Evolutionary conservation across 768 basidiomycete genomes (phyloP).

Genomic region (Serpula lacrymans): DNA sequence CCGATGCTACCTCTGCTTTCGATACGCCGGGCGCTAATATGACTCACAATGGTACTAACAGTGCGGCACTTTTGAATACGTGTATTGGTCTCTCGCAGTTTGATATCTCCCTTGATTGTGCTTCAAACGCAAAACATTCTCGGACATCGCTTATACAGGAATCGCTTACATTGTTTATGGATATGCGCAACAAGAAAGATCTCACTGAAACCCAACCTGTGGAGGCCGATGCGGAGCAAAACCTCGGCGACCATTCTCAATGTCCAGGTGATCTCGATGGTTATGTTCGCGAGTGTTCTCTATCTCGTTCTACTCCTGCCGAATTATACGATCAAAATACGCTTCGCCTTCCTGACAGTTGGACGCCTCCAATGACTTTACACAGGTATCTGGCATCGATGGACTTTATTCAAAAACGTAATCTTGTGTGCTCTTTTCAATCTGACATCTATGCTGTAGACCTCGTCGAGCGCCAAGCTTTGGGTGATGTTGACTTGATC

Average conservation of each 20-base stretch:
- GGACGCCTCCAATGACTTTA: slow-evolving; percentile 25
- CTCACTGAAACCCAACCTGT: background rate
- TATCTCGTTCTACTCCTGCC: slow-evolving; percentile 30
- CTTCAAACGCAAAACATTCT: slow-evolving; percentile 37
- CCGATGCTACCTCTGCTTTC: slow-evolving; percentile 6
- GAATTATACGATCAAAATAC: slow-evolving; percentile 44
- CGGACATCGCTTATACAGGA: background rate
- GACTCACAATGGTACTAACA: slow-evolving; percentile 8
- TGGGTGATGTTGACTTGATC: slow-evolving; percentile 63
- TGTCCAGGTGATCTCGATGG: background rate
- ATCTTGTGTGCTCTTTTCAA: slow-evolving; percentile 50
- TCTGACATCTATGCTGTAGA: slow-evolving; percentile 44
- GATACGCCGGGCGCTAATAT: slow-evolving; percentile 10
- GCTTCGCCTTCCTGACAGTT: slow-evolving; percentile 35
- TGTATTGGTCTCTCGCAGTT: slow-evolving; percentile 9
- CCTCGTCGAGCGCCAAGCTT: slow-evolving; percentile 60
- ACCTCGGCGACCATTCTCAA: background rate
- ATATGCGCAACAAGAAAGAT: background rate
- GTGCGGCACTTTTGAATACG: too few relatives aligned
- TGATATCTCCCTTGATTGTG: slow-evolving; percentile 25
- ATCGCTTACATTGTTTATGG: background rate
- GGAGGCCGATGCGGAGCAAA: background rate
- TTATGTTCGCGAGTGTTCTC: slow-evolving; percentile 4
- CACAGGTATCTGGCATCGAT: slow-evolving; percentile 74
- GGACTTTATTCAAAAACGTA: slow-evolving; percentile 64